phyloP scores from a whole-genome alignment of 768 basidiomycete genomes.

The Pleurotus salmoneostramineus region DNA sequence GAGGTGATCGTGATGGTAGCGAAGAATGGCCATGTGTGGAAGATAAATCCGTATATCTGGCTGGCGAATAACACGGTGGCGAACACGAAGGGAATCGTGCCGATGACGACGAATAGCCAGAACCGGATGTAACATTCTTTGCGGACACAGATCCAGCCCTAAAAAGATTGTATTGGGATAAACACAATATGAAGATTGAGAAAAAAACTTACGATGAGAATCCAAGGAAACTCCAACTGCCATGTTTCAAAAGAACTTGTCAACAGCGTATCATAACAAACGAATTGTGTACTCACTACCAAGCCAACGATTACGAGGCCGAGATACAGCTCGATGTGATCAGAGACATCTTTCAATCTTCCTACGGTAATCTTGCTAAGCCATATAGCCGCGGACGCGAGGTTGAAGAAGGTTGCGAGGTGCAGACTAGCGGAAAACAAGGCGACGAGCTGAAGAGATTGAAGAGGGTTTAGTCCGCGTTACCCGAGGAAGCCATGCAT shows the following conservation, averaged over 20 bases:
- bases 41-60: constrained; percentile 34
- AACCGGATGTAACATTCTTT: constrained; percentile 37
- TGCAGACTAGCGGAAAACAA: constrained; percentile 45
- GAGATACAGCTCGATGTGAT: constrained; percentile 32
- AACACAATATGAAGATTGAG: neutral
- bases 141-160: constrained; percentile 50
- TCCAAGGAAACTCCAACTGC: constrained; percentile 45
- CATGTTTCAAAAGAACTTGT: too few species aligned
- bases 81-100: neutral
- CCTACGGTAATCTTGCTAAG: constrained; percentile 40
- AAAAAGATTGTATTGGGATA: neutral
- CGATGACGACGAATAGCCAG: constrained; percentile 30
- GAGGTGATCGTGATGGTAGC: constrained; percentile 40
- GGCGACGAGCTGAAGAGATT: constrained; percentile 35
- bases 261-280: too few species aligned
- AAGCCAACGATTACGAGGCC: constrained; percentile 35
- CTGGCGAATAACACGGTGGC: constrained; percentile 17
- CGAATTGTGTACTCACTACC: constrained; percentile 27
- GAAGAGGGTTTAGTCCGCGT: neutral
- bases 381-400: constrained; percentile 46
- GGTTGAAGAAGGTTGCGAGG: constrained; percentile 43
- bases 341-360: constrained; percentile 26
- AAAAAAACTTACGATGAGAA: constrained; percentile 30
- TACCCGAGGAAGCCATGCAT: neutral
- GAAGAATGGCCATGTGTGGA: constrained; percentile 44